Conservation (phyloP, 257 asterid species). For the Solanum clarkiae region DNA sequence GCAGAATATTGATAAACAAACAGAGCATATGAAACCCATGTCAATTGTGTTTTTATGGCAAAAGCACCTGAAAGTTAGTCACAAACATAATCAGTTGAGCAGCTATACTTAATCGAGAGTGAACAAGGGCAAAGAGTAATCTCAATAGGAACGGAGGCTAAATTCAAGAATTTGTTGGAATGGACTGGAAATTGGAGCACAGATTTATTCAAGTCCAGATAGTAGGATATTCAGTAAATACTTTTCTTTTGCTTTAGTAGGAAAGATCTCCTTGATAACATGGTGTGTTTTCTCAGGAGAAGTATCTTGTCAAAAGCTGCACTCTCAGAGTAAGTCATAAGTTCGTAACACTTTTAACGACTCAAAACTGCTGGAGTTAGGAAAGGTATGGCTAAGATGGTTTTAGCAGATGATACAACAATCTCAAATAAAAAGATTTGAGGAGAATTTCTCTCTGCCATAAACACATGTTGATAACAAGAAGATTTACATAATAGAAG, state of each 20-base stretch:
- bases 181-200: not conserved
- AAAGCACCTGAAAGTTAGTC: conserved; percentile 51
- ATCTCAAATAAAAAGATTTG: not conserved
- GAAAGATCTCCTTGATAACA: not conserved
- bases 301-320: not conserved
- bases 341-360: not conserved
- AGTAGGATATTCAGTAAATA: not conserved
- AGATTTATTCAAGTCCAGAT: not conserved
- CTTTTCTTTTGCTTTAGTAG: not conserved
- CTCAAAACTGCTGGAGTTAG: not conserved
- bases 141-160: not conserved
- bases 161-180: not conserved
- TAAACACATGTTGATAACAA: too few relatives aligned
- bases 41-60: conserved; percentile 93
- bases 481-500: not conserved
- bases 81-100: not conserved
- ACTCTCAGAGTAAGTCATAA: not conserved
- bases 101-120: not conserved
- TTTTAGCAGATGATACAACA: not conserved
- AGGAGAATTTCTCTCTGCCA: not conserved
- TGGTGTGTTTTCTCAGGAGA: not conserved
- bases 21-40: conserved; percentile 91
- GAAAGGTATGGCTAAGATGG: not conserved
- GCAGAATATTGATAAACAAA: conserved; percentile 90
- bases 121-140: not conserved